Conservation (phyloP, 2,329 filamentous ascomycete genomes). For the Trichoderma koningiopsis region DNA sequence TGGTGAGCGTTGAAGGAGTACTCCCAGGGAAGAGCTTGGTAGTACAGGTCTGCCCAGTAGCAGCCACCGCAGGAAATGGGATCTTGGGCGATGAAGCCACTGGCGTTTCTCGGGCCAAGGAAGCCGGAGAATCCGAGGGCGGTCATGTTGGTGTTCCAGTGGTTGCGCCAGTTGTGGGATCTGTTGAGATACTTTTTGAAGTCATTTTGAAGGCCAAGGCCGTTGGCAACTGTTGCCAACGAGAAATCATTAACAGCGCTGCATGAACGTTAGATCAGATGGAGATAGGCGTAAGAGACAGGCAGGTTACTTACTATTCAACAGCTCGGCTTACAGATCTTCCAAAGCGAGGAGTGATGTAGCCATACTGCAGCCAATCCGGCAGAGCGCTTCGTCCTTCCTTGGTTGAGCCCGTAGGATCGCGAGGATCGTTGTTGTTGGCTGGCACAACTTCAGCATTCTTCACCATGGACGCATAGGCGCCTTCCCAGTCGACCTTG, state of each 20-base stretch:
- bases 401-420: slow-evolving; percentile 62
- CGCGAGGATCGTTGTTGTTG: slow-evolving; percentile 60
- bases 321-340: slow-evolving; percentile 66
- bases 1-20: slow-evolving; percentile 72
- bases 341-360: slow-evolving; percentile 63
- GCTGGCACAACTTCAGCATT: slow-evolving; percentile 65
- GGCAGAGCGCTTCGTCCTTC: slow-evolving; percentile 69
- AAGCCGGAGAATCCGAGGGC: slow-evolving; percentile 66
- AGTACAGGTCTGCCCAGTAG: slow-evolving; percentile 64
- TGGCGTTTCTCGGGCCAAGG: slow-evolving; percentile 60
- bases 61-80: slow-evolving; percentile 63
- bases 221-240: slow-evolving; percentile 64
- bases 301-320: slow-evolving; percentile 54
- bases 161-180: slow-evolving; percentile 70
- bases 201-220: slow-evolving; percentile 54
- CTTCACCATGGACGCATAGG: slow-evolving; percentile 64
- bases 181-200: slow-evolving; percentile 62
- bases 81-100: slow-evolving; percentile 54
- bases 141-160: slow-evolving; percentile 64
- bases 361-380: slow-evolving; percentile 67
- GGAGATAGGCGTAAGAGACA: neutral
- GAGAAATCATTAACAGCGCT: slow-evolving; percentile 67
- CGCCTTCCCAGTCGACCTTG: slow-evolving; percentile 64
- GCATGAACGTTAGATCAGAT: neutral
- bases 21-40: slow-evolving; percentile 64